These are phyloP conservation scores for Diplosphaera chodatii DNA, from an alignment of 139 green algal species.

Conservation along the genomic window DNA sequence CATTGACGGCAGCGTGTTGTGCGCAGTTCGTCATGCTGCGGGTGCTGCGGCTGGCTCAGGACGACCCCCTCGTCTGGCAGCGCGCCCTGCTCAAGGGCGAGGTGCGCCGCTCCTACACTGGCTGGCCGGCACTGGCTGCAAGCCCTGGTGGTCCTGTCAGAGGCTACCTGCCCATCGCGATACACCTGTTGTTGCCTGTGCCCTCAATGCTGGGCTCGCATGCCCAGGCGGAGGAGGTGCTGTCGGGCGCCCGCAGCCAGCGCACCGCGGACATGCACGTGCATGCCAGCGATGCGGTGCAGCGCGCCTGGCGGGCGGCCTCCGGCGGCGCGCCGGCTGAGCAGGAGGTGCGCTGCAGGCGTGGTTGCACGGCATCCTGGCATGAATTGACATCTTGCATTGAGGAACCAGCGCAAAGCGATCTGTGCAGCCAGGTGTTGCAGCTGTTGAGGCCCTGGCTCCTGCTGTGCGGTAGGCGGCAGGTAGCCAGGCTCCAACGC, in stretches of 20 bases:
- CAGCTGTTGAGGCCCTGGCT: no score
- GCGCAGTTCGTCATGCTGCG: slow-evolving; percentile 61
- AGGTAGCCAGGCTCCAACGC: neutral
- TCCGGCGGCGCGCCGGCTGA: neutral
- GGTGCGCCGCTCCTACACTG: no score
- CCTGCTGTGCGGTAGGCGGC: neutral
- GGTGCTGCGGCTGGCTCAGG: slow-evolving; percentile 34
- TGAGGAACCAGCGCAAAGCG: no score
- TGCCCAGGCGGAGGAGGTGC: slow-evolving; percentile 30
- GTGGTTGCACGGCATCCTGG: no score
- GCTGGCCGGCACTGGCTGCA: no score
- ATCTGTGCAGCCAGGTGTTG: no score
- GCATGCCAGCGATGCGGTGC: slow-evolving; percentile 15
- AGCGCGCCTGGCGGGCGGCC: neutral
- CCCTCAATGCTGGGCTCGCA: neutral
- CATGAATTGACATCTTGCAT: no score
- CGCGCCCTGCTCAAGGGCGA: slow-evolving; percentile 28
- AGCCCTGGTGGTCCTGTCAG: no score
- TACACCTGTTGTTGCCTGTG: no score
- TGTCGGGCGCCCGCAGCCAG: slow-evolving; percentile 12
- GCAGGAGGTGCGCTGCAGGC: neutral
- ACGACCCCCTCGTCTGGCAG: slow-evolving; percentile 63
- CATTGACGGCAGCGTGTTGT: no score
- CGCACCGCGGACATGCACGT: slow-evolving; percentile 12
- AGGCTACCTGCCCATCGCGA: no score